Percentiles rank a stretch among this genome's conserved stretches.
Conservation (phyloP, 306 rosid species). For the Lithocarpus polystachyus region DNA sequence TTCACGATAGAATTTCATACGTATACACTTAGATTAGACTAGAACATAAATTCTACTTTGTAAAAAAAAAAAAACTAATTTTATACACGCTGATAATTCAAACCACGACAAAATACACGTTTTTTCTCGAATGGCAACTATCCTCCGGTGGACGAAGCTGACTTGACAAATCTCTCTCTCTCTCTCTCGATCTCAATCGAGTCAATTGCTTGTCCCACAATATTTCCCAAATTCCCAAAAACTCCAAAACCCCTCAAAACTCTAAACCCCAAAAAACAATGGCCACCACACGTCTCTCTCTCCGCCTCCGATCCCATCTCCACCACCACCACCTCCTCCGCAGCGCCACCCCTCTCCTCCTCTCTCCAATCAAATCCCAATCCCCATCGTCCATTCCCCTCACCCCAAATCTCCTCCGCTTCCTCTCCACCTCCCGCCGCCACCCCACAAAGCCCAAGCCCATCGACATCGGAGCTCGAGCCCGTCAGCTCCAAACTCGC, state of each 20-base stretch:
- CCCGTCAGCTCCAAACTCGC: slow-evolving; percentile 80
- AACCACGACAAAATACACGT: too few relatives aligned
- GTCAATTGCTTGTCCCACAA: background rate
- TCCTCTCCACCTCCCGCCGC: slow-evolving; percentile 69
- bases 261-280: slow-evolving; percentile 16
- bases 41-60: too few relatives aligned
- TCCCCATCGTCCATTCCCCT: slow-evolving; percentile 9
- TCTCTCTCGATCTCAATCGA: background rate
- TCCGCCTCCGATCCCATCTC: slow-evolving; percentile 62
- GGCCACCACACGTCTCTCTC: slow-evolving; percentile 58
- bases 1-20: too few relatives aligned
- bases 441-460: slow-evolving; percentile 41
- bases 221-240: slow-evolving; percentile 36
- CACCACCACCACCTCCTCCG: slow-evolving; percentile 19
- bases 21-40: too few relatives aligned
- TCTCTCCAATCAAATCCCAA: slow-evolving; percentile 8
- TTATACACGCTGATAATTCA: too few relatives aligned
- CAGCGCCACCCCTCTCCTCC: slow-evolving; percentile 7
- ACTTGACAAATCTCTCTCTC: too few relatives aligned
- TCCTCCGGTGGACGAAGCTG: too few relatives aligned
- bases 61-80: too few relatives aligned
- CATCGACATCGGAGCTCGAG: slow-evolving; percentile 74
- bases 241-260: background rate
- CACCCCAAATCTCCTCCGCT: slow-evolving; percentile 34
- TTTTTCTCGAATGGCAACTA: too few relatives aligned